These are phyloP conservation scores for Syncephalastrum racemosum DNA, from an alignment of 371 early-diverging fungal species.

Conservation along the genomic window DNA sequence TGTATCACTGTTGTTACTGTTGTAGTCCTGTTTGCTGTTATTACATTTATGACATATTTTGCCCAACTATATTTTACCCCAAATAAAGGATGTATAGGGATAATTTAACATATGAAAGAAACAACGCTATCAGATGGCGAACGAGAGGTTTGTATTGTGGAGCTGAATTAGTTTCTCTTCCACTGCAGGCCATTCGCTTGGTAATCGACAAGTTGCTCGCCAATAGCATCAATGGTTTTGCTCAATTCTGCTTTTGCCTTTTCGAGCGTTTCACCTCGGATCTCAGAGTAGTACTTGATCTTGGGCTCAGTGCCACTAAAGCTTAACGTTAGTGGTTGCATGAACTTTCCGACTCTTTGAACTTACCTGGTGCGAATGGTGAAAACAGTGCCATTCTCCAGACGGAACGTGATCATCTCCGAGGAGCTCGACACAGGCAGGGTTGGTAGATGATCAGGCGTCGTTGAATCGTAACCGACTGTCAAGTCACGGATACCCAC, in stretches of 20 bases:
- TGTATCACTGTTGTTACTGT: too few species aligned
- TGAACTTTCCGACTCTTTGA: not conserved
- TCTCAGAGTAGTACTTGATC: slow-evolving; percentile 93
- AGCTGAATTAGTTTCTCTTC: slow-evolving; percentile 30
- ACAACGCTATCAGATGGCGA: too few species aligned
- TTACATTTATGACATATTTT: too few species aligned
- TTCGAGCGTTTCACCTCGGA: slow-evolving; percentile 55
- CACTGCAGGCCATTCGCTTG: slow-evolving; percentile 49
- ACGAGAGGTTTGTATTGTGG: not conserved
- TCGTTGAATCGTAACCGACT: slow-evolving; percentile 79
- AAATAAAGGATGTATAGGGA: slow-evolving; percentile 1
- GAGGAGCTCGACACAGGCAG: slow-evolving; percentile 80
- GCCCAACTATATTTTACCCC: too few species aligned
- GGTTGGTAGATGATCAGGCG: slow-evolving; percentile 61
- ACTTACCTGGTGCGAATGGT: slow-evolving; percentile 71
- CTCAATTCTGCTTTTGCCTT: slow-evolving; percentile 49
- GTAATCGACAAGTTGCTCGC: slow-evolving; percentile 54
- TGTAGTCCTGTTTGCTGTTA: too few species aligned
- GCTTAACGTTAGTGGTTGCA: not conserved
- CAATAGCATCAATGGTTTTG: slow-evolving; percentile 57
- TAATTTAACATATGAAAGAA: too few species aligned
- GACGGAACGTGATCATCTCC: slow-evolving; percentile 92
- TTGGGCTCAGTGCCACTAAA: slow-evolving; percentile 92
- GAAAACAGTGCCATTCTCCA: slow-evolving; percentile 71
- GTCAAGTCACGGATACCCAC: slow-evolving; percentile 85